phyloP scores from a whole-genome alignment of 2,329 filamentous ascomycete genomes.

The Zalaria sp. region DNA sequence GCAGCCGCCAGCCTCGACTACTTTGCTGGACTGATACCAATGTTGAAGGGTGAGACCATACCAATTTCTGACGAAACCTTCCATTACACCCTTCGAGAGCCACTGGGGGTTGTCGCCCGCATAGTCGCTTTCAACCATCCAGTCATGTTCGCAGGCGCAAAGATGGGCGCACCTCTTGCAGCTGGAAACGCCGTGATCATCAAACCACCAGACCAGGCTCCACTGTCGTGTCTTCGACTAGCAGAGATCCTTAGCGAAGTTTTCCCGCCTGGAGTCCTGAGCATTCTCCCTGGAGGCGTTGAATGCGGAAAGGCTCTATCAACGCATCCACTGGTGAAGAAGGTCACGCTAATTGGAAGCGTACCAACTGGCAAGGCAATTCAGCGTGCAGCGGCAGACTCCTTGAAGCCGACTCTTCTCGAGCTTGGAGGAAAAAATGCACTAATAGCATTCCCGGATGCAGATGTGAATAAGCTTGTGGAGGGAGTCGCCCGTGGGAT shows the following conservation, averaged over 20 bases:
- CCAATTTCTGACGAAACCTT: constrained; percentile 9
- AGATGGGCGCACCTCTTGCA: constrained; percentile 20
- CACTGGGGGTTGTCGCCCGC: constrained; percentile 43
- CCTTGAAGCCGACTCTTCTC: constrained; percentile 20
- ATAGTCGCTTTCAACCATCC: constrained; percentile 48
- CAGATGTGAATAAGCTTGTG: constrained; percentile 17
- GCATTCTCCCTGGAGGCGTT: constrained; percentile 9
- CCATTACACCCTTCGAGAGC: constrained; percentile 26
- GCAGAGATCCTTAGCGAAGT: constrained; percentile 9
- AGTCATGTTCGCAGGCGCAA: constrained; percentile 41
- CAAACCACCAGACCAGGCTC: constrained; percentile 18
- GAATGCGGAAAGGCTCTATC: constrained; percentile 22
- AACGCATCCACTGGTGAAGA: constrained; percentile 16
- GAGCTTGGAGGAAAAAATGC: constrained; percentile 25
- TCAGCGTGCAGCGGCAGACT: constrained; percentile 17
- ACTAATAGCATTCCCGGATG: constrained; percentile 19
- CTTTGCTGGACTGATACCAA: constrained; percentile 14
- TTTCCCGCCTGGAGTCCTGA: constrained; percentile 11
- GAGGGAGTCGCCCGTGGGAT: constrained; percentile 18
- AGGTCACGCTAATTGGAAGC: constrained; percentile 22
- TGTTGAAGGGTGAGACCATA: constrained; percentile 14
- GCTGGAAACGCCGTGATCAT: constrained; percentile 23
- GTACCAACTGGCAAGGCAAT: constrained; percentile 20
- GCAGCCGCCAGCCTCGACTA: constrained; percentile 11
- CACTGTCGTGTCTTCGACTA: constrained; percentile 9